phyloP scores from a whole-genome alignment of 2,329 filamentous ascomycete genomes.

The Stemphylium lycopersici region DNA sequence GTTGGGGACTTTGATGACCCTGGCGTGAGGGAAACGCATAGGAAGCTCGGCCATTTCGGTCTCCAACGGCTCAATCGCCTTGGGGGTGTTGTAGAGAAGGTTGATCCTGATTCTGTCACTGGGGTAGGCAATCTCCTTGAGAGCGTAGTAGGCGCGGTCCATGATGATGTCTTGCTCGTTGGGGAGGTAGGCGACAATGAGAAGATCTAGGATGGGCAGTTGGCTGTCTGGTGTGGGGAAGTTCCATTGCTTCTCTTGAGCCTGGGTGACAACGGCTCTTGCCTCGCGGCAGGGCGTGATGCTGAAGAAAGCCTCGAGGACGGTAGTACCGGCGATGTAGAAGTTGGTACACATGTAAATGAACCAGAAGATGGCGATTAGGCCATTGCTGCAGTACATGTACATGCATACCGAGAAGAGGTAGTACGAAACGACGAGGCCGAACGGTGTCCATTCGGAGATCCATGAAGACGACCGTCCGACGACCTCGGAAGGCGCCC shows the following conservation, averaged over 20 bases:
- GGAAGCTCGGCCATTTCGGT: slow-evolving; percentile 50
- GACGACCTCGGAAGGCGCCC: slow-evolving; percentile 4
- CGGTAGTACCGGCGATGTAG: slow-evolving; percentile 52
- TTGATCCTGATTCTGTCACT: slow-evolving; percentile 56
- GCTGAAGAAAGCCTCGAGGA: slow-evolving; percentile 51
- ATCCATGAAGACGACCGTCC: slow-evolving; percentile 37
- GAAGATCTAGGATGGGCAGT: slow-evolving; percentile 53
- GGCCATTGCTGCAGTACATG: slow-evolving; percentile 46
- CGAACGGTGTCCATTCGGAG: slow-evolving; percentile 52
- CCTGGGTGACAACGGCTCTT: slow-evolving; percentile 45
- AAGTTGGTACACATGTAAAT: slow-evolving; percentile 54
- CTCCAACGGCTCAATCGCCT: slow-evolving; percentile 55
- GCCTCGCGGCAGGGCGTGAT: slow-evolving; percentile 48
- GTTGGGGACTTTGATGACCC: slow-evolving; percentile 56
- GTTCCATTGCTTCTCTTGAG: slow-evolving; percentile 49
- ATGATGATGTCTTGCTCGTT: slow-evolving; percentile 59
- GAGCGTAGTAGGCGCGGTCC: slow-evolving; percentile 54
- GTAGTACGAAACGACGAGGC: slow-evolving; percentile 51
- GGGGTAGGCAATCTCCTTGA: slow-evolving; percentile 56
- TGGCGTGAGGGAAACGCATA: slow-evolving; percentile 48
- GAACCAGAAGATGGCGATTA: slow-evolving; percentile 54
- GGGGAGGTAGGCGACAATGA: slow-evolving; percentile 59
- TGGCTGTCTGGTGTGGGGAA: slow-evolving; percentile 52
- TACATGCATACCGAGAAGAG: slow-evolving; percentile 52
- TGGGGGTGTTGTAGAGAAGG: slow-evolving; percentile 58